Evolutionary conservation across 257 asterid genomes (phyloP).

Genomic region (Linderniella brevidens): DNA sequence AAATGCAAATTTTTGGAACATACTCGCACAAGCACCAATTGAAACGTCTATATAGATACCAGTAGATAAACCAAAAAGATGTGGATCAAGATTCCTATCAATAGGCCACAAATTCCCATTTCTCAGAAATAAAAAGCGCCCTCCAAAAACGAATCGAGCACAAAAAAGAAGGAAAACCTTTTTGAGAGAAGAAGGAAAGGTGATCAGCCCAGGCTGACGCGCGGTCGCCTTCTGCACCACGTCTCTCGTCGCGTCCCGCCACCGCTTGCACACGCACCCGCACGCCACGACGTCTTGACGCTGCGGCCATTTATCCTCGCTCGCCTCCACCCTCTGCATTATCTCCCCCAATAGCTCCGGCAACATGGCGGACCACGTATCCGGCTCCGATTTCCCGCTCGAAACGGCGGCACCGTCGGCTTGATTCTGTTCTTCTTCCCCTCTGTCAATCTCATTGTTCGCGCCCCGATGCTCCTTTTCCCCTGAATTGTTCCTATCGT

Average conservation of each 20-base stretch:
- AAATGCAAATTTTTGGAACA: too few species aligned
- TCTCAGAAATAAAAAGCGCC: background rate
- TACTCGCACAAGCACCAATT: too few species aligned
- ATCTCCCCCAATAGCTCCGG: conserved; percentile 79
- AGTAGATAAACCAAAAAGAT: too few species aligned
- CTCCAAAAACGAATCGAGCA: background rate
- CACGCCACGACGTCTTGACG: conserved; percentile 72
- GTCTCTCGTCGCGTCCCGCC: conserved; percentile 74
- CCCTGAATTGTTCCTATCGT: too few species aligned
- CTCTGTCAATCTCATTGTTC: too few species aligned
- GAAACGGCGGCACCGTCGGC: too few species aligned
- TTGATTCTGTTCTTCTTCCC: too few species aligned
- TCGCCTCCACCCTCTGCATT: conserved; percentile 55
- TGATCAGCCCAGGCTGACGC: conserved; percentile 43
- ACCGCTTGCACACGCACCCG: conserved; percentile 82
- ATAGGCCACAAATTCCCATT: too few species aligned
- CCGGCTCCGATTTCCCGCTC: conserved; percentile 12
- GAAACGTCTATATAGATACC: too few species aligned
- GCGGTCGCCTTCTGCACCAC: conserved; percentile 36
- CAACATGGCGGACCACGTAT: conserved; percentile 57
- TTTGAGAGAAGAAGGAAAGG: conserved; percentile 79
- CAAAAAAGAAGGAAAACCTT: conserved; percentile 27
- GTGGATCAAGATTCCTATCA: too few species aligned
- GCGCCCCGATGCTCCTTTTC: too few species aligned
- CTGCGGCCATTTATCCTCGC: conserved; percentile 69